These are phyloP conservation scores for Acanthamoeba castellanii DNA, from an alignment of 208 protist species.

Conservation along the genomic window DNA sequence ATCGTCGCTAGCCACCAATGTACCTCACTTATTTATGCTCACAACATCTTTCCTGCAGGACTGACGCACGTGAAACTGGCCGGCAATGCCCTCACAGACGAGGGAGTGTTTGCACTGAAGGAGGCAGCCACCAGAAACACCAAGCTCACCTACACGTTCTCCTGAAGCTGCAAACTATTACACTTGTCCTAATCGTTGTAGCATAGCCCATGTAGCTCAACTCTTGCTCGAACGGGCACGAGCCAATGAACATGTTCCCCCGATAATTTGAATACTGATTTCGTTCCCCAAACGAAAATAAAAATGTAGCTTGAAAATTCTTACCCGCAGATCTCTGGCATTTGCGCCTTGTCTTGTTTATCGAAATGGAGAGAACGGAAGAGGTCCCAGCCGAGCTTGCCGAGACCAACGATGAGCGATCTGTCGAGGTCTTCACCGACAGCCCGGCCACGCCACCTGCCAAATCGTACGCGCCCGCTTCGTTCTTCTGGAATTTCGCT, in stretches of 20 bases:
- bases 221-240: too few species aligned
- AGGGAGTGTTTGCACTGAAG: constrained; percentile 47
- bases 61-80: constrained; percentile 37
- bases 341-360: too few species aligned
- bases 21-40: not conserved
- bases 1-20: not conserved
- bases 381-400: not conserved
- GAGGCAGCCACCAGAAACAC: constrained; percentile 27
- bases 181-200: not conserved
- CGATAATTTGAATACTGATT: too few species aligned
- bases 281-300: too few species aligned
- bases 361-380: not conserved
- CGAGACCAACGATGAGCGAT: not conserved
- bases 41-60: not conserved
- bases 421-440: not conserved
- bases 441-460: not conserved
- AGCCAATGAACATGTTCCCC: too few species aligned
- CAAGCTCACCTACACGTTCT: constrained; percentile 13
- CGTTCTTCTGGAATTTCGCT: too few species aligned
- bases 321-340: too few species aligned
- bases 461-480: too few species aligned
- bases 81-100: constrained; percentile 20
- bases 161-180: not conserved
- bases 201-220: not conserved
- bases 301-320: too few species aligned